Evolutionary conservation across 345 rosid genomes (phyloP), one percentile per base, ranked within the genome.

Genomic region (Linum tenue): DNA sequence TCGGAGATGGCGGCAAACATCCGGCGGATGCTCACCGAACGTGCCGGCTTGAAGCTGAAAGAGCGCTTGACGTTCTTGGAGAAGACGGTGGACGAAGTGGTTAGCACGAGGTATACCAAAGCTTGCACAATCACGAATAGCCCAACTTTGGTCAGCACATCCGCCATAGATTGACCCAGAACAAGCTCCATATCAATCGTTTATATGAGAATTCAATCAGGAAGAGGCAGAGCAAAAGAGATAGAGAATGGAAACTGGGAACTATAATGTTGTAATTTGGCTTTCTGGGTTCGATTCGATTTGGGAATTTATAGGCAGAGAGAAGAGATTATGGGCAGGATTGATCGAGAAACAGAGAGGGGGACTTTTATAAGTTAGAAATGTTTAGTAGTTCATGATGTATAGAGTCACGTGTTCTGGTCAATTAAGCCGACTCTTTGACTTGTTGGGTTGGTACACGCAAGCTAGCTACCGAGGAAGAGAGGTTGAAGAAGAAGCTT

Each of bases 51-150:
- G 85, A 83, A 84, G 70, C 81, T 81, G 50, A 62, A 43, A 9
- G 77, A 62, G 68, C 78, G 64, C 43, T 56, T 59, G 36, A 67
- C 66, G 55, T 59, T 64, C 68, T 74, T 73, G 44, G 91, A 81
- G 86, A 88, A 86, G 48, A 84, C 57, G 59, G 76, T 79, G 8
- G 91, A 86, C 1, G 91, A 86, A 37, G 76, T 79, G 3, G 88
- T 70, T 16, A 86, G 85, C 10, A 88, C 83, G 58, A 85, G 73
- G 69, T 84, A 88, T 11, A 87, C 85, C 70, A 88, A 69, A 3
- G 75, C 84, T 75, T 85, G 95, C 5, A 85, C 82, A 53, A 83
- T 14, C 39, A 69, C 72, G 60, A 88, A 85, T 48, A 64, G 5
- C 39, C 59, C 72, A 67, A 77, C 75, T 79, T 86, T 86, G 68